phyloP scores from a whole-genome alignment of 495 filamentous ascomycete species.

The Hypoxylon fragiforme region DNA sequence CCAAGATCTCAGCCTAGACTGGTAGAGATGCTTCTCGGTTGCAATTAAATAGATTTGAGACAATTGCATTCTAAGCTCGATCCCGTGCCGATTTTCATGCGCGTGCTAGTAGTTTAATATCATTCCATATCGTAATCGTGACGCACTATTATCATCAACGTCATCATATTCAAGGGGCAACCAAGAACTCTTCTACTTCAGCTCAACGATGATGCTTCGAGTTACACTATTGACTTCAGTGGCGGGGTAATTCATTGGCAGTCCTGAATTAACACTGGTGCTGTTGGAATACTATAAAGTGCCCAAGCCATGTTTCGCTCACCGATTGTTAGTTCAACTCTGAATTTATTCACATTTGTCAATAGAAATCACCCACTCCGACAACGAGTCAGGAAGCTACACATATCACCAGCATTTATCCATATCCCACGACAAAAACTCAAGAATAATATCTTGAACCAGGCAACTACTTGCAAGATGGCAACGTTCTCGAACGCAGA shows the following conservation, averaged over 20 bases:
- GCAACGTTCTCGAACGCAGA: conserved; percentile 59
- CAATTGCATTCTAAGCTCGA: neutral
- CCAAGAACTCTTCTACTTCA: conserved; percentile 10
- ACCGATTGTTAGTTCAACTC: neutral
- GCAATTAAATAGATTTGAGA: no score
- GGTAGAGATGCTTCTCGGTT: no score
- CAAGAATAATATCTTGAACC: neutral
- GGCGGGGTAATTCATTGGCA: conserved; percentile 2
- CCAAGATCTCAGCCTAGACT: no score
- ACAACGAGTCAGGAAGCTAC: neutral
- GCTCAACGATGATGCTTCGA: conserved; percentile 16
- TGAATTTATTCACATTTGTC: neutral
- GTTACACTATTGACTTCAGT: neutral
- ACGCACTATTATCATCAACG: conserved; percentile 24
- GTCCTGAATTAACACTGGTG: conserved; percentile 1
- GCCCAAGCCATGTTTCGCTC: conserved; percentile 14
- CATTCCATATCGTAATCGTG: conserved; percentile 24
- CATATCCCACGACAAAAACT: neutral
- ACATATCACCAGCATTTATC: neutral
- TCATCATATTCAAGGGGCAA: conserved; percentile 16
- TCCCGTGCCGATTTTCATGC: neutral
- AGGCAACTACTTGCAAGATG: conserved; percentile 27
- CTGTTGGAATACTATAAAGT: conserved; percentile 10
- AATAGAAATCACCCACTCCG: neutral
- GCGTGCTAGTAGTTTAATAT: no score